Conservation (phyloP, 2,329 filamentous ascomycete species). For the Lecanoromycetidae sp. region DNA sequence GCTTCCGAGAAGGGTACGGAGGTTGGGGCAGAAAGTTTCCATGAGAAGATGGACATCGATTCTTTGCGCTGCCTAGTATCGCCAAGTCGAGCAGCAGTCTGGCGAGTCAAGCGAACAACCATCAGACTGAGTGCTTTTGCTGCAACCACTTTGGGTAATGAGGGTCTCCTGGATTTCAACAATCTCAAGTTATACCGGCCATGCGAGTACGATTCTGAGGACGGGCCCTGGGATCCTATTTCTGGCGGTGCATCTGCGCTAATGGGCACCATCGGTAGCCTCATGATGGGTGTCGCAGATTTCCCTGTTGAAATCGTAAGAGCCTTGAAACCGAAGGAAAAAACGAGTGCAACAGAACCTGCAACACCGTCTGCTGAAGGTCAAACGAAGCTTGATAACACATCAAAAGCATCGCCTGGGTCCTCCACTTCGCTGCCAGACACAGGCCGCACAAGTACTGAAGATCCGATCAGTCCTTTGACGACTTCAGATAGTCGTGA, state of each 20-base stretch:
- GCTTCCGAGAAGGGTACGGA: constrained; percentile 52
- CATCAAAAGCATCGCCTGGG: constrained; percentile 6
- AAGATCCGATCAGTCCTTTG: background rate
- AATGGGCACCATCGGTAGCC: constrained; percentile 67
- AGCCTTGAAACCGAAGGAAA: constrained; percentile 17
- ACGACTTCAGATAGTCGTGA: background rate
- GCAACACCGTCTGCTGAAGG: background rate
- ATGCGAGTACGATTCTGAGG: constrained; percentile 62
- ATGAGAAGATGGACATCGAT: constrained; percentile 55
- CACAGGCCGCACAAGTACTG: background rate
- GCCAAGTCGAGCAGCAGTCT: constrained; percentile 58
- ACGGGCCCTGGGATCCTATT: constrained; percentile 67
- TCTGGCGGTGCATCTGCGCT: constrained; percentile 65
- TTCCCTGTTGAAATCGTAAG: constrained; percentile 42
- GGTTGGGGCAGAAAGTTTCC: constrained; percentile 55
- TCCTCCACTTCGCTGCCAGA: too few relatives aligned
- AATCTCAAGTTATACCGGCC: constrained; percentile 56
- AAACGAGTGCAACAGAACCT: background rate
- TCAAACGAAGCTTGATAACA: background rate
- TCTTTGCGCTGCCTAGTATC: constrained; percentile 57
- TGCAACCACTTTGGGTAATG: constrained; percentile 54
- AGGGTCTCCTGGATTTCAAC: constrained; percentile 52
- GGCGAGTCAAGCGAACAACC: constrained; percentile 58
- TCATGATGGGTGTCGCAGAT: constrained; percentile 74
- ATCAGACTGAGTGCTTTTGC: constrained; percentile 60